Evolutionary conservation across 768 basidiomycete genomes (phyloP), one percentile per base, ranked within the genome.

Genomic region (Clitopilus hobsonii): DNA sequence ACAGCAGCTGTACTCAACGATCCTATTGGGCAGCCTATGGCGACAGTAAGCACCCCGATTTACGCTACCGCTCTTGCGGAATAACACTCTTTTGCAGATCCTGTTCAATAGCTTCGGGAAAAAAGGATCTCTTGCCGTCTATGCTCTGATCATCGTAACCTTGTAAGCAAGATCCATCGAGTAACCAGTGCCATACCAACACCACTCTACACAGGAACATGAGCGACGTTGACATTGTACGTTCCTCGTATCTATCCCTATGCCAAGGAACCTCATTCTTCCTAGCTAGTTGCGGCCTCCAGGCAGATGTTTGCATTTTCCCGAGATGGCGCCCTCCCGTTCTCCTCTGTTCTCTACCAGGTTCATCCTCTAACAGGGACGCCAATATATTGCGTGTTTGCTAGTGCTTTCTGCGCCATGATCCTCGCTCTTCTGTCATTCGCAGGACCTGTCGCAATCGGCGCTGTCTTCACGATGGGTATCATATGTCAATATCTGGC

Each of bases 381-480:
- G 8, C 85, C 85, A 0, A 77, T 83, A 20, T 78, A 83, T 62
- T 77, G 80, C 4, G 85, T 85, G 24, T 84, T 81, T 79, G 79
- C 79, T 54, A 66, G 73, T 2, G 75, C 70, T 5, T 47, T 63
- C 2, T 45, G 67, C 16, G 62, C 81, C 0, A 61, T 74, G 5
- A 61, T 79, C 6, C 71, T 86, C 2, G 83, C 82, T 2, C 61
- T 80, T 18, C 70, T 86, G 20, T 71, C 76, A 14, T 81, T 86
- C 27, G 81, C 85, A 0, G 83, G 85, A 14, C 49, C 77, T 10
- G 69, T 72, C 24, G 84, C 85, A 3, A 82, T 83, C 63, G 71
- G 75, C 53, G 84, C 84, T 1, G 71, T 86, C 56, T 86, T 86
- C 62, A 64, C 81, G 0, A 63, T 83, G 11, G 74, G 71, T 0